A percentile compares a stretch with the other conserved stretches of the same genome.
Conservation (phyloP, 345 rosid genomes). For the Salix purpurea region DNA sequence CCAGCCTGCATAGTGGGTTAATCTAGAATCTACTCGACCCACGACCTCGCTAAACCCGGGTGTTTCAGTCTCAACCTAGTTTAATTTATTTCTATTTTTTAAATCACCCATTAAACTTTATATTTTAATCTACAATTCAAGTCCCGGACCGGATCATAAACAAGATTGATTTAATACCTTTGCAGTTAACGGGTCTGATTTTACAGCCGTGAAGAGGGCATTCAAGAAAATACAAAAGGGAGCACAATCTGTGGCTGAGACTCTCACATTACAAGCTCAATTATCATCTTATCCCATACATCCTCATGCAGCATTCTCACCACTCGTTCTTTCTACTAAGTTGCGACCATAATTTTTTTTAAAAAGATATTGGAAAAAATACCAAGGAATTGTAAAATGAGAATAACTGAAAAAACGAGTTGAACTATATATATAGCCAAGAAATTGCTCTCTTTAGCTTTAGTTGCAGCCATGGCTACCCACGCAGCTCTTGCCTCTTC, state of each 20-base stretch:
- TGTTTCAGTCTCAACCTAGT: too few species aligned
- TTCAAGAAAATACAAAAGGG: background rate
- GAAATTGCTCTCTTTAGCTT: constrained; percentile 15
- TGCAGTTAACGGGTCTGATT: background rate
- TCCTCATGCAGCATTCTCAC: constrained; percentile 34
- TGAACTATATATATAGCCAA: constrained; percentile 15
- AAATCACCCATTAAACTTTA: too few species aligned
- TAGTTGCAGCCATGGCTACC: constrained; percentile 69
- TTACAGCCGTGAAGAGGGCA: background rate
- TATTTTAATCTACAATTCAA: too few species aligned
- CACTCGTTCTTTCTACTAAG: constrained; percentile 47
- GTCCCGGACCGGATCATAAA: too few species aligned
- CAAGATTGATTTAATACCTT: too few species aligned
- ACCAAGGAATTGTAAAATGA: constrained; percentile 7
- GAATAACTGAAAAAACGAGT: background rate
- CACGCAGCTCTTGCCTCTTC: constrained; percentile 90
- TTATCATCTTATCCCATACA: constrained; percentile 51
- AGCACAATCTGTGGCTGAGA: constrained; percentile 38
- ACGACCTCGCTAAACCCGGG: too few species aligned
- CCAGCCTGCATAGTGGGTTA: too few species aligned
- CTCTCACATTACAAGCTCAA: constrained; percentile 3
- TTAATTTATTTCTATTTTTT: too few species aligned
- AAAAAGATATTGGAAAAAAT: background rate
- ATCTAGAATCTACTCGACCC: too few species aligned
- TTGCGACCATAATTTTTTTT: constrained; percentile 38